Evolutionary conservation across 192 early-diverging fungal genomes (phyloP).

Genomic region (Coemansia sp.): DNA sequence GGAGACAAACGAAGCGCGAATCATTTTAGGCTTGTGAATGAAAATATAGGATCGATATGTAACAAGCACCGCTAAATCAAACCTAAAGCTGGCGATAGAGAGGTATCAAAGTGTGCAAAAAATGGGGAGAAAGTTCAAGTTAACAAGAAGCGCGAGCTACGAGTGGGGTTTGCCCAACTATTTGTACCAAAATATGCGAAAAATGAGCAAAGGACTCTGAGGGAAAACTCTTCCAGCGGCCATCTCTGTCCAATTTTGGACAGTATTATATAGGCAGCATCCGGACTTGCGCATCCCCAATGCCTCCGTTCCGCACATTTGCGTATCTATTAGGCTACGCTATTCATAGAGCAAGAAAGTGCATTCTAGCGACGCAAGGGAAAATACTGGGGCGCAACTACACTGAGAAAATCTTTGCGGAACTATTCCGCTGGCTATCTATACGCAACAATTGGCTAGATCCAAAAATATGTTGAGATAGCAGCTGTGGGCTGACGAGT

Average conservation of each 20-base stretch:
- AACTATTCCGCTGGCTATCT: not conserved
- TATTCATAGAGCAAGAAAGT: not conserved
- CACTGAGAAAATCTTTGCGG: not conserved
- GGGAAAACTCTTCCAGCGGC: not conserved
- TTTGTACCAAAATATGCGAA: slow-evolving; percentile 2
- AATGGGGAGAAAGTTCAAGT: not conserved
- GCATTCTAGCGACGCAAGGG: not conserved
- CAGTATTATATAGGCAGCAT: not conserved
- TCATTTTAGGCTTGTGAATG: slow-evolving; percentile 19
- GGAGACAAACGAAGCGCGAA: slow-evolving; percentile 42
- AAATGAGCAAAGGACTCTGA: slow-evolving; percentile 1
- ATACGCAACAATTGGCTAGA: not conserved
- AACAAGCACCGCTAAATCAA: too few relatives aligned
- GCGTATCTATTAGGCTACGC: not conserved
- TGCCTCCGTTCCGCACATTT: not conserved
- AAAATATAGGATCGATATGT: not conserved
- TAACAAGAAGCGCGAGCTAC: not conserved
- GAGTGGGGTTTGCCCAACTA: not conserved
- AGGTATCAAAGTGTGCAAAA: slow-evolving; percentile 1
- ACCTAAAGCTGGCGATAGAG: not conserved
- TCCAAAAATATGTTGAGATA: not conserved
- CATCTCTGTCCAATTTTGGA: not conserved
- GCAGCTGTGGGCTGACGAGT: slow-evolving; percentile 2
- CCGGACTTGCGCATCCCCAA: slow-evolving; percentile 1
- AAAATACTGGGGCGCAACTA: not conserved